Evolutionary conservation across 2,329 filamentous ascomycete species (phyloP).

Genomic region (Aspergillus sp.): DNA sequence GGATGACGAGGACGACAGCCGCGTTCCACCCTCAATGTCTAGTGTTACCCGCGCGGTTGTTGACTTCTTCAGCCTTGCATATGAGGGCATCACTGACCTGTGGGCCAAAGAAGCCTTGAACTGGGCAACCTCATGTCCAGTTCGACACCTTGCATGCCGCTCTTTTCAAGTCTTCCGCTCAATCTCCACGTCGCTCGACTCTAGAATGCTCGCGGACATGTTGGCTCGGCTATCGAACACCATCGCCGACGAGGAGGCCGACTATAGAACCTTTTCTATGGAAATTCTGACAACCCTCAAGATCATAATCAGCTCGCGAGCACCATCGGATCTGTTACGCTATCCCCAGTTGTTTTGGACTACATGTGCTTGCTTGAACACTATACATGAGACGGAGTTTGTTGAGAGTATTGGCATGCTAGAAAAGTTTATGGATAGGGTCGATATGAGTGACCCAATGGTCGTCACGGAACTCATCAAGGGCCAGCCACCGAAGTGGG

Average conservation of each 20-base stretch:
- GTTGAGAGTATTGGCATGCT: constrained; percentile 90
- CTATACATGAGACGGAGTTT: constrained; percentile 94
- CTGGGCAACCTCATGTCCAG: constrained; percentile 96
- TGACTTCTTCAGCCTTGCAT: constrained; percentile 78
- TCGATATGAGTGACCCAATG: constrained; percentile 71
- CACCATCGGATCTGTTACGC: constrained; percentile 74
- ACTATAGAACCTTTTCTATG: constrained; percentile 97
- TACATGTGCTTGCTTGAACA: constrained; percentile 91
- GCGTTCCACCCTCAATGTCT: constrained; percentile 85
- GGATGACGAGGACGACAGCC: constrained; percentile 70
- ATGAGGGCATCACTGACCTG: constrained; percentile 82
- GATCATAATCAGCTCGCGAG: constrained; percentile 82
- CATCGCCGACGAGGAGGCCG: constrained; percentile 88
- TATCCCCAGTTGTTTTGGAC: constrained; percentile 99
- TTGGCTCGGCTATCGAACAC: constrained; percentile 92
- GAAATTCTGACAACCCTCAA: constrained; percentile 94
- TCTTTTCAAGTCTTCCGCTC: constrained; percentile 98
- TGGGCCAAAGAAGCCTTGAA: constrained; percentile 88
- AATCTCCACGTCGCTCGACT: constrained; percentile 85
- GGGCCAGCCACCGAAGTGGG: constrained; percentile 81
- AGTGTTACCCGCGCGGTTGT: constrained; percentile 79
- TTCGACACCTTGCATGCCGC: constrained; percentile 89
- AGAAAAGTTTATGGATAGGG: constrained; percentile 77
- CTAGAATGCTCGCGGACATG: constrained; percentile 96
- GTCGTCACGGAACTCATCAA: constrained; percentile 72